Conservation (phyloP, 257 asterid species). For the Cruciata laevipes region DNA sequence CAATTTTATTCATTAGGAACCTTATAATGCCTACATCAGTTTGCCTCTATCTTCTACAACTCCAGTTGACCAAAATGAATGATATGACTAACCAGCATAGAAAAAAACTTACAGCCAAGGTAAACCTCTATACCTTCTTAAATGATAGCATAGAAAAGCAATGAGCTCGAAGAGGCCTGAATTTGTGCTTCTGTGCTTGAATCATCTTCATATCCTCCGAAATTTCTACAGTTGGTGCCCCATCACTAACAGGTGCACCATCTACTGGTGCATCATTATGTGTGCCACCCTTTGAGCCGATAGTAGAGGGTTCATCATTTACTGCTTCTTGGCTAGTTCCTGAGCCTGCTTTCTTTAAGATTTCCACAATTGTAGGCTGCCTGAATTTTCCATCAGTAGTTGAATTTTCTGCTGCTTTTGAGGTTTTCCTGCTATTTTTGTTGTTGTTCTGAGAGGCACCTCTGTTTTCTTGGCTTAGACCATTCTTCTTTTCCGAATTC, state of each 20-base stretch:
- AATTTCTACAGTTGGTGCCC: constrained; percentile 35
- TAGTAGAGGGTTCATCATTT: constrained; percentile 32
- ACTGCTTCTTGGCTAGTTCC: constrained; percentile 45
- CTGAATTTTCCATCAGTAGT: constrained; percentile 39
- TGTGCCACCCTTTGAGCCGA: constrained; percentile 27
- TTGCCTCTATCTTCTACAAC: background rate
- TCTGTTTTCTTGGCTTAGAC: constrained; percentile 37
- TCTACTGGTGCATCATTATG: constrained; percentile 27
- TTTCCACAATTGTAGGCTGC: constrained; percentile 64
- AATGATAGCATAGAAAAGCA: constrained; percentile 53
- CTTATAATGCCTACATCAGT: background rate
- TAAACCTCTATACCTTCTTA: constrained; percentile 39
- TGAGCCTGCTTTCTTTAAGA: constrained; percentile 54
- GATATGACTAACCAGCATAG: background rate
- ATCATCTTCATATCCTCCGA: constrained; percentile 43
- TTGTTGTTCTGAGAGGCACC: constrained; percentile 33
- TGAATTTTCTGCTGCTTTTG: constrained; percentile 36
- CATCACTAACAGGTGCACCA: constrained; percentile 30
- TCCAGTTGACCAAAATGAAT: background rate
- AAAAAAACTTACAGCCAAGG: background rate
- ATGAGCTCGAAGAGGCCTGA: constrained; percentile 68
- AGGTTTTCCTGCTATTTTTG: constrained; percentile 36
- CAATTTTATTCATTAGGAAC: background rate
- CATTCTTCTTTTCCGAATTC: constrained; percentile 47
- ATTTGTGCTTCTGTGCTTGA: constrained; percentile 61